Percentiles rank a stretch among this genome's conserved stretches.
These are phyloP conservation scores for Lojkania enalia DNA, from an alignment of 2,329 filamentous ascomycete species.

Conservation along the genomic window DNA sequence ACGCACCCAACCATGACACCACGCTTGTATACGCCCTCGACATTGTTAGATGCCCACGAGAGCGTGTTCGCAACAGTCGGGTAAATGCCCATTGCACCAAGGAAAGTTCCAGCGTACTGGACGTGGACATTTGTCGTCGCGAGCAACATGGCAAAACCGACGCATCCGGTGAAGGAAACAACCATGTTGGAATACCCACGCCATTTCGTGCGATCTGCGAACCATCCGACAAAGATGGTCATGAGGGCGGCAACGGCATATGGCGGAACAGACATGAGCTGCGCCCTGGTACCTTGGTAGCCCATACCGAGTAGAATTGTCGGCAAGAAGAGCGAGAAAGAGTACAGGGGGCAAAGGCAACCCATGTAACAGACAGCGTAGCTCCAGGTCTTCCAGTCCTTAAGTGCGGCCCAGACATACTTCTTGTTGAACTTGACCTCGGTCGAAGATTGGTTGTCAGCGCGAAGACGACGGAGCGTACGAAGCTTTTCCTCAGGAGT, in stretches of 20 bases:
- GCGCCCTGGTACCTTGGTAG: constrained; percentile 52
- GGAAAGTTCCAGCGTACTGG: constrained; percentile 82
- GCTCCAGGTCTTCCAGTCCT: constrained; percentile 54
- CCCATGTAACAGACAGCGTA: constrained; percentile 67
- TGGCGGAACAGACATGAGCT: constrained; percentile 63
- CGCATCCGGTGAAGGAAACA: constrained; percentile 70
- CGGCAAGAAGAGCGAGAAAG: constrained; percentile 46
- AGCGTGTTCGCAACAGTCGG: constrained; percentile 86
- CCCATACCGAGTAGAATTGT: constrained; percentile 54
- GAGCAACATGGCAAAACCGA: constrained; percentile 81
- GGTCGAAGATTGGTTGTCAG: constrained; percentile 69
- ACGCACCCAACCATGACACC: constrained; percentile 86
- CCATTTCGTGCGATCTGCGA: constrained; percentile 72
- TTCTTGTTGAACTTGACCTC: constrained; percentile 53
- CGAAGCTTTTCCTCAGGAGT: constrained; percentile 56
- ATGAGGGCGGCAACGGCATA: constrained; percentile 72
- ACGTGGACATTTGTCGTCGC: constrained; percentile 64
- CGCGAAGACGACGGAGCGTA: constrained; percentile 65
- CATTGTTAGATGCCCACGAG: constrained; percentile 85
- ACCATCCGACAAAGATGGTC: constrained; percentile 70
- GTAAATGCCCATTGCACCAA: constrained; percentile 86
- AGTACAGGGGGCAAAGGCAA: constrained; percentile 52
- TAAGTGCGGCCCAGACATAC: constrained; percentile 49
- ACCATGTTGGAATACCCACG: constrained; percentile 81
- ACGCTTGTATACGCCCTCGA: constrained; percentile 90